These are phyloP conservation scores for Iris macrosiphon DNA, from an alignment of 106 monocot genomes.

Conservation along the genomic window DNA sequence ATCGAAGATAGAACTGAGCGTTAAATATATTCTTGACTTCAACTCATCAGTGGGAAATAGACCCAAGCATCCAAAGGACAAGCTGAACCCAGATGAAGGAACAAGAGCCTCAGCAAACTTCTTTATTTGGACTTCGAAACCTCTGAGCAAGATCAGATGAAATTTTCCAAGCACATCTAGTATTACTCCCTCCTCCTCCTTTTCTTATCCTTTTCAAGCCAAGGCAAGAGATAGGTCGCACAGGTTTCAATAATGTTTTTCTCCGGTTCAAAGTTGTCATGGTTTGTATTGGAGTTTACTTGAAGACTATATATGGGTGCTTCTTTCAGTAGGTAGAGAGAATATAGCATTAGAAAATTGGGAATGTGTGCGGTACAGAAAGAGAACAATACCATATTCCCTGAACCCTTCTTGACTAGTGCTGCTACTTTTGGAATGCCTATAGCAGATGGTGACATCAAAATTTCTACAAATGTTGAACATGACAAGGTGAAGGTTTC, in stretches of 20 bases:
- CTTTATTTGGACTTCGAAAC: slow-evolving; percentile 22
- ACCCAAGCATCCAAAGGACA: slow-evolving; percentile 65
- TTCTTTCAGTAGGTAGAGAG: slow-evolving; percentile 62
- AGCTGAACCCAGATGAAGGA: slow-evolving; percentile 58
- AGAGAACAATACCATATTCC: slow-evolving; percentile 35
- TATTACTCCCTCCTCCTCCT: slow-evolving; percentile 47
- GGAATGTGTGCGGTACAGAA: slow-evolving; percentile 18
- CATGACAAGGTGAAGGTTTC: slow-evolving; percentile 61
- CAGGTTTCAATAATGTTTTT: slow-evolving; percentile 45
- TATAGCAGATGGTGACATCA: slow-evolving; percentile 45
- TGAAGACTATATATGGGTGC: slow-evolving; percentile 28
- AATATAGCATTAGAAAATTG: slow-evolving; percentile 26
- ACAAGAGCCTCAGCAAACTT: slow-evolving; percentile 41
- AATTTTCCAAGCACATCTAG: slow-evolving; percentile 60
- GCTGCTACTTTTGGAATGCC: slow-evolving; percentile 35
- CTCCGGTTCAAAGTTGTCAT: slow-evolving; percentile 17
- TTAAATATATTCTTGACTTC: slow-evolving; percentile 53
- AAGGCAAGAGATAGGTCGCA: slow-evolving; percentile 53
- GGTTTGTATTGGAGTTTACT: no score
- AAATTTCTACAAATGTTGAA: slow-evolving; percentile 49
- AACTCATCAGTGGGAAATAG: slow-evolving; percentile 56
- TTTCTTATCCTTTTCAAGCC: slow-evolving; percentile 42
- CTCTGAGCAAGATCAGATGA: slow-evolving; percentile 48
- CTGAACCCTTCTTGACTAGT: slow-evolving; percentile 46
- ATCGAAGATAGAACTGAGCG: slow-evolving; percentile 49